Evolutionary conservation across 1,284 basidiomycete species (phyloP).

Genomic region (Irpex sp.): DNA sequence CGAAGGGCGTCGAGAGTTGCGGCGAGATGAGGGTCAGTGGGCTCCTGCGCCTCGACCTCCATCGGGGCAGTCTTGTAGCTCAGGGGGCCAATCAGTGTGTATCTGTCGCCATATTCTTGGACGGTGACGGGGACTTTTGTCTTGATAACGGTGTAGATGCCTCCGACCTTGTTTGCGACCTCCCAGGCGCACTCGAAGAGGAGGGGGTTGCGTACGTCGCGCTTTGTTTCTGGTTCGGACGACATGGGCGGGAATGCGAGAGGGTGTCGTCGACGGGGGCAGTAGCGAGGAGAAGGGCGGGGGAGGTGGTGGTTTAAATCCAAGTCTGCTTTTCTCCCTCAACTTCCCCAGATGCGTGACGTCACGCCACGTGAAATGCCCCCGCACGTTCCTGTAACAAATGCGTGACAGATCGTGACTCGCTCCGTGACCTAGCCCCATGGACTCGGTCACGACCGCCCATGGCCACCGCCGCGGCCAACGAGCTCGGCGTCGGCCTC

Average conservation of each 20-base stretch:
- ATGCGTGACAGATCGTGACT: neutral
- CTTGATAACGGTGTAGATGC: constrained; percentile 99
- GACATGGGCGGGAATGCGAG: constrained; percentile 18
- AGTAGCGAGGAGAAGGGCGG: constrained; percentile 1
- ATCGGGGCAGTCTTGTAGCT: constrained; percentile 98
- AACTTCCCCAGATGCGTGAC: neutral
- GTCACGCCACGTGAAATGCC: constrained; percentile 12
- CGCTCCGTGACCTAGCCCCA: neutral
- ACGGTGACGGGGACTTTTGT: constrained; percentile 98
- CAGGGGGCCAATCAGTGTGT: constrained; percentile 91
- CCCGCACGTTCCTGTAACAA: constrained; percentile 6
- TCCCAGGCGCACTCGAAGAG: constrained; percentile 94
- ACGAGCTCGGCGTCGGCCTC: neutral
- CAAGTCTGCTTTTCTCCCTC: neutral
- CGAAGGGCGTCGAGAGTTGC: constrained; percentile 77
- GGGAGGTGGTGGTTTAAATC: neutral
- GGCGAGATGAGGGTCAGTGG: constrained; percentile 68
- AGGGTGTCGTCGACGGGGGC: neutral
- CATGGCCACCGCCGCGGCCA: too few relatives aligned
- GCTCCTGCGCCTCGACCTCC: constrained; percentile 95
- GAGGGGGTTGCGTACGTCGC: constrained; percentile 75
- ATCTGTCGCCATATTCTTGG: constrained; percentile 88
- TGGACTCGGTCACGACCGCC: neutral
- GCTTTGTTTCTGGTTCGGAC: constrained; percentile 36
- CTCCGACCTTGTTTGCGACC: constrained; percentile 96